phyloP scores from a whole-genome alignment of 1,284 basidiomycete genomes.

The Phylloboletellus chloephorus region DNA sequence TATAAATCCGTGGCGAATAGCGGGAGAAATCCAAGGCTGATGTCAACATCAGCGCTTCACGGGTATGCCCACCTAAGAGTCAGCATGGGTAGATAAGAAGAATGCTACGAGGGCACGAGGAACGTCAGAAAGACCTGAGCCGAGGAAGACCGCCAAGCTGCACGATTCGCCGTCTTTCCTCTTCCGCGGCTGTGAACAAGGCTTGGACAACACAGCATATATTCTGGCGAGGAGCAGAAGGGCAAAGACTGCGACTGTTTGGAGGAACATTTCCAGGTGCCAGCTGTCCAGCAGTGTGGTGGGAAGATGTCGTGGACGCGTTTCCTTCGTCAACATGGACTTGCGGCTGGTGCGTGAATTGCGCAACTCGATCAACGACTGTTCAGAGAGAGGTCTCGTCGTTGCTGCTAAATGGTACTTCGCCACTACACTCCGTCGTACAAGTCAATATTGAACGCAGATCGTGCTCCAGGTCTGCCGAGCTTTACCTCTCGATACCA shows the following conservation, averaged over 20 bases:
- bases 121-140: constrained; percentile 42
- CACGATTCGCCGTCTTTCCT: constrained; percentile 29
- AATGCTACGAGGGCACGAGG: not conserved
- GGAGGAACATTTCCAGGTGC: constrained; percentile 19
- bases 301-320: constrained; percentile 13
- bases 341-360: constrained; percentile 41
- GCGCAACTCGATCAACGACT: constrained; percentile 52
- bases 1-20: constrained; percentile 77
- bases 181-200: constrained; percentile 12
- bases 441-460: constrained; percentile 14
- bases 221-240: constrained; percentile 20
- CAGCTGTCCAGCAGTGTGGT: too few species aligned
- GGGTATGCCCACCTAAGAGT: constrained; percentile 84
- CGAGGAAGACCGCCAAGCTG: constrained; percentile 51
- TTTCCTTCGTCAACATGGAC: constrained; percentile 21
- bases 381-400: constrained; percentile 52
- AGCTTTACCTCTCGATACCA: constrained; percentile 62
- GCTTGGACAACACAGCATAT: constrained; percentile 16
- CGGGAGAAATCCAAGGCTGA: constrained; percentile 71
- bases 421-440: constrained; percentile 7
- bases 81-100: constrained; percentile 7
- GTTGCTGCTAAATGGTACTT: constrained; percentile 71
- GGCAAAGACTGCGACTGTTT: constrained; percentile 3
- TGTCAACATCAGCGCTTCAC: constrained; percentile 78
- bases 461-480: constrained; percentile 54